Evolutionary conservation across 1,139 yeast species (phyloP), one percentile per base, ranked within the genome.

Genomic region (Candida sojae): DNA sequence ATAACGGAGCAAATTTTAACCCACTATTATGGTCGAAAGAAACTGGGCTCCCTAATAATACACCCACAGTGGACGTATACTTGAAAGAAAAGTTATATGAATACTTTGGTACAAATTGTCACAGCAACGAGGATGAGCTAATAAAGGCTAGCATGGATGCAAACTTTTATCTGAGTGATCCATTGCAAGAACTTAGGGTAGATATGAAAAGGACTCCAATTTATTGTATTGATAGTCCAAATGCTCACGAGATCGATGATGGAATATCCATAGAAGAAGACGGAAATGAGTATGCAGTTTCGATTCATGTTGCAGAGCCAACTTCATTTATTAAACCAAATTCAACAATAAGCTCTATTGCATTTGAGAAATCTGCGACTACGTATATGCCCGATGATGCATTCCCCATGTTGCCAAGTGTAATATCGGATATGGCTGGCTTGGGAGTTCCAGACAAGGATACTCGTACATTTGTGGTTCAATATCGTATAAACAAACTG

Each of bases 221-320:
- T 0, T 93, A 84, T 62, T 91, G 98, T 66, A 91, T 93, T 50
- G 99, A 93, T 66, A 79, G 86, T 2, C 82, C 75, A 10, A 77
- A 77, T 39, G 97, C 98, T 0, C 86, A 87, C 57, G 99, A 93
- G 65, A 88, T 93, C 52, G 99, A 93, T 64, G 99, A 93, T 65
- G 99, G 98, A 42, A 76, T 93, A 28, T 83, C 96, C 0, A 68
- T 93, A 17, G 71, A 71, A 36, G 62, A 62, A 29, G 51, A 68
- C 0, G 62, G 59, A 1, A 64, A 66, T 1, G 59, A 62, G 4
- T 79, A 71, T 57, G 68, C 70, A 2, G 59, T 92, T 5, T 79
- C 86, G 32, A 75, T 90, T 6, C 97, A 88, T 65, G 82, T 93
- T 51, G 98, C 99, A 1, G 93, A 92, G 62, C 98, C 98, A 0